A percentile compares a stretch with the other conserved stretches of the same genome.
Evolutionary conservation across 2,329 filamentous ascomycete species (phyloP).

Genomic region (Colletotrichum nymphaeae): DNA sequence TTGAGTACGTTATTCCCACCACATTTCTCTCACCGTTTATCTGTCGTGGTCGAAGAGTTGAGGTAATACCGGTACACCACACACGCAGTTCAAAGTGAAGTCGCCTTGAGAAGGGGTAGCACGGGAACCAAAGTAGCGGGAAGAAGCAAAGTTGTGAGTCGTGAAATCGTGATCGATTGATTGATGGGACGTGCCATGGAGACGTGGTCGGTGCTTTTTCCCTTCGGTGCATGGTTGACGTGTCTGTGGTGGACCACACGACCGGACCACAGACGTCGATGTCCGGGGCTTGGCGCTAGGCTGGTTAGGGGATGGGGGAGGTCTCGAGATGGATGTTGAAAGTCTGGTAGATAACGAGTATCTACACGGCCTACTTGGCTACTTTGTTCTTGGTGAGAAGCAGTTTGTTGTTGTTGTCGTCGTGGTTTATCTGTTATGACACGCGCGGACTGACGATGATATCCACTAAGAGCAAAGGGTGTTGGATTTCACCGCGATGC

Average conservation of each 20-base stretch:
- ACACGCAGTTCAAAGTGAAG: not conserved
- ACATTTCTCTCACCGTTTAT: not conserved
- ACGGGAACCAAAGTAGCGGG: not conserved
- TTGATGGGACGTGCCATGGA: not conserved
- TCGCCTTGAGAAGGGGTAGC: not conserved
- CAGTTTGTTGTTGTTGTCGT: not conserved
- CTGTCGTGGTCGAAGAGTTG: not conserved
- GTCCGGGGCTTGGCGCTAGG: slow-evolving; percentile 14
- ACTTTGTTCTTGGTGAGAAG: too few species aligned
- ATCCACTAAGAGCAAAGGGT: too few species aligned
- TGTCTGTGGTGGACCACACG: slow-evolving; percentile 24
- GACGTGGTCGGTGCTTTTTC: slow-evolving; percentile 2
- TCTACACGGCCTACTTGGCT: not conserved
- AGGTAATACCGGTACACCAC: not conserved
- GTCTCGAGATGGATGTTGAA: not conserved
- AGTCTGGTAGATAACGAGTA: not conserved
- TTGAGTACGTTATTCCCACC: not conserved
- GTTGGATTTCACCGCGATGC: too few species aligned
- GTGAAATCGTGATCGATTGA: not conserved
- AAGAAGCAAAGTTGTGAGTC: not conserved
- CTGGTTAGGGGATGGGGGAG: not conserved
- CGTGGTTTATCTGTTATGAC: not conserved
- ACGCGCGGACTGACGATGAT: too few species aligned
- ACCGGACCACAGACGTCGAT: not conserved
- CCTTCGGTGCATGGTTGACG: slow-evolving; percentile 32